Percentiles rank a stretch among this genome's conserved stretches.
Evolutionary conservation across 257 asterid genomes (phyloP).

Genomic region (Lavandula angustifolia): DNA sequence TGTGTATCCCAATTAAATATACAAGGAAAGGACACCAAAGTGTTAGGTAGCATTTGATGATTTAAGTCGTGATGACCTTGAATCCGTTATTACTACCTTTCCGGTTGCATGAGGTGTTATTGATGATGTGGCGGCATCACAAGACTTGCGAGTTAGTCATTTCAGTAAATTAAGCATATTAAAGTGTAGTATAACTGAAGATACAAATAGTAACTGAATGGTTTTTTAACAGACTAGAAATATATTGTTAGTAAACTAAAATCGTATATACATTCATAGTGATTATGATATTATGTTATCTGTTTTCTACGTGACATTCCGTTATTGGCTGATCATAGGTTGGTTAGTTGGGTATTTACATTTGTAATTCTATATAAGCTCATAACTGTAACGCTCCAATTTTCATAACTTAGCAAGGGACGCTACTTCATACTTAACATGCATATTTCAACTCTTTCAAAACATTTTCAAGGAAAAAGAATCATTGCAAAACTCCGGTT

Average conservation of each 20-base stretch:
- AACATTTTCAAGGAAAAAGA: too few relatives aligned
- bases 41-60: slow-evolving; percentile 6
- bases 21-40: neutral
- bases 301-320: neutral
- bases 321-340: neutral
- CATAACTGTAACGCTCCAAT: too few relatives aligned
- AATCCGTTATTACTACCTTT: neutral
- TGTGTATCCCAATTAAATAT: neutral
- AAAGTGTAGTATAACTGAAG: neutral
- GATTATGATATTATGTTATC: neutral
- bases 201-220: too few relatives aligned
- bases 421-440: too few relatives aligned
- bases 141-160: slow-evolving; percentile 5
- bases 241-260: neutral
- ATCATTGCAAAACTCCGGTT: too few relatives aligned
- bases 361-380: neutral
- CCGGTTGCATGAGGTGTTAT: neutral
- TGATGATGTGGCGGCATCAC: neutral
- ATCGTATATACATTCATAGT: neutral
- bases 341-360: neutral
- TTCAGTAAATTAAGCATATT: slow-evolving; percentile 22
- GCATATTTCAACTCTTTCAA: too few relatives aligned
- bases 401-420: too few relatives aligned
- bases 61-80: neutral
- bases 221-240: neutral